Conservation (phyloP, 768 basidiomycete species). For the Lentinus brumalis region DNA sequence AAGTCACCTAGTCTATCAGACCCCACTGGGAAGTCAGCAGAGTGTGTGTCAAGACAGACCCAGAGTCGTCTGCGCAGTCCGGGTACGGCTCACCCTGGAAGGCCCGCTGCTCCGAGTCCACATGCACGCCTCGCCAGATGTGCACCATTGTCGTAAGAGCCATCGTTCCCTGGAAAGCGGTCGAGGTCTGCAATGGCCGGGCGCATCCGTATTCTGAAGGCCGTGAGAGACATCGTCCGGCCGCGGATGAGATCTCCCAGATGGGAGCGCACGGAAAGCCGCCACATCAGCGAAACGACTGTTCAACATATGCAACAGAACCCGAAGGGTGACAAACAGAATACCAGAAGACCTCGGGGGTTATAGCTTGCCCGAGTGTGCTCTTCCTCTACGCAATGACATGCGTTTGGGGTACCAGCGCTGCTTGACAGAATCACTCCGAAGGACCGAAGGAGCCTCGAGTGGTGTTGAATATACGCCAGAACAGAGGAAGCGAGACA, state of each 20-base stretch:
- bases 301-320: slow-evolving; percentile 6
- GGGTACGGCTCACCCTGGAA: background rate
- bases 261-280: background rate
- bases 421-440: slow-evolving; percentile 11
- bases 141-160: background rate
- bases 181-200: background rate
- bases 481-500: background rate
- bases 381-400: background rate
- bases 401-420: slow-evolving; percentile 1
- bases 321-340: slow-evolving; percentile 5
- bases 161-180: background rate
- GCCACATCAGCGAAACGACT: background rate
- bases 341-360: slow-evolving; percentile 6
- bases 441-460: background rate
- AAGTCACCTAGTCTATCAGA: slow-evolving; percentile 16
- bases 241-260: slow-evolving; percentile 1
- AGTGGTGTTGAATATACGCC: background rate
- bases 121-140: slow-evolving; percentile 1
- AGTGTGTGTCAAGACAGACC: background rate
- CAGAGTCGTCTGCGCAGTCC: background rate
- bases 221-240: background rate
- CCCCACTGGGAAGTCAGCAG: background rate
- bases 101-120: background rate
- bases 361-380: background rate
- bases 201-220: background rate